Base-by-base conservation (phyloP, 2,329 filamentous ascomycete genomes). In the Venturia effusa region DNA sequence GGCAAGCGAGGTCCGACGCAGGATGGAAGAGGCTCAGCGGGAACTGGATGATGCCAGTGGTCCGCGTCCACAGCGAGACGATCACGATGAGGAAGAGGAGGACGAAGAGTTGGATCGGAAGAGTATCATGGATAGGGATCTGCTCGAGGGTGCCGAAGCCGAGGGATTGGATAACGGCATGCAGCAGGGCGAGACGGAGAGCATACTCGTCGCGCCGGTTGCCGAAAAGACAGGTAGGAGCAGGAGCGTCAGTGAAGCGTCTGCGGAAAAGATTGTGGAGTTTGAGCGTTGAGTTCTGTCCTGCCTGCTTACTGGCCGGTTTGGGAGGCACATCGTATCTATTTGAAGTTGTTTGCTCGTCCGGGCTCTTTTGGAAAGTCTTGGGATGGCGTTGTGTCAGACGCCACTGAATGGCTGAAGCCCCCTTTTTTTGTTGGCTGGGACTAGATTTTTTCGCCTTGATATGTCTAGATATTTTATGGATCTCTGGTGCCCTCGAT, bases 11-110 rank as follows among this genome's bases (percentile, higher is more conserved):
- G 93, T 99, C 61, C 83, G 89, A 68, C 85, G 92, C 70, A 83
- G 92, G 55, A 96, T 97, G 88, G 93, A 99, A 67, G 94, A 99
- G 73, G 93, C 93, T 3, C 92, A 97, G 75, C 87, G 86, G 69
- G 93, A 97, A 72, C 78, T 97, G 68, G 93, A 97, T 13, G n/a
- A 30, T 30, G 64, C 59, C 2, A 45, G 41, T 75, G 68, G 69
- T n/a, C 83, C 83, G 1, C 77, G 83, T 55, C 70, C 70, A 8
- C 69, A 67, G 2, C 73, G 72, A 41, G 80, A 87, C 70, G 79
- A 79, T 67, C 74, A 78, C 1, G 83, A 83, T 0, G 83, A 86
- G 0, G 88, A 91, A 0, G 87, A 90, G 0, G 85, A 87, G 1
- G 88, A 88, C 0, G 87, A 87, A 0, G 69, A 67, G 6, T 67